Conservation (phyloP, 2,329 filamentous ascomycete genomes). For the Amphichorda felina region DNA sequence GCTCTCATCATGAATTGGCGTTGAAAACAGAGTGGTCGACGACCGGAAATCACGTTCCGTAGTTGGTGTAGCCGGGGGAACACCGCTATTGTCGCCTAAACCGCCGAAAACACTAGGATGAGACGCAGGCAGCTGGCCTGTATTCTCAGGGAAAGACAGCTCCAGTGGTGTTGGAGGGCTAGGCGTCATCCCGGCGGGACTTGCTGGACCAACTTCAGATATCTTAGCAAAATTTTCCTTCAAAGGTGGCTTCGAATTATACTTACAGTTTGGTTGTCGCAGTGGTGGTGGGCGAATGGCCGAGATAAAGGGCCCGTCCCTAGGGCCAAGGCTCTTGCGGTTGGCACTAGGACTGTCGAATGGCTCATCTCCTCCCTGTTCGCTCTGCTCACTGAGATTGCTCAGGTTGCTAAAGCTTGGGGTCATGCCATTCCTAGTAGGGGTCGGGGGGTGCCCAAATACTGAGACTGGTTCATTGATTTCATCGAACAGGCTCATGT, state of each 20-base stretch:
- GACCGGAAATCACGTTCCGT: slow-evolving; percentile 38
- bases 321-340: slow-evolving; percentile 24
- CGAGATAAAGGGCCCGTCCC: slow-evolving; percentile 27
- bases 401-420: slow-evolving; percentile 26
- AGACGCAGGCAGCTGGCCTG: slow-evolving; percentile 74
- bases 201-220: slow-evolving; percentile 39
- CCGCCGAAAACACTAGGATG: slow-evolving; percentile 29
- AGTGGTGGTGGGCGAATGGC: slow-evolving; percentile 22
- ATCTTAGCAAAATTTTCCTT: slow-evolving; percentile 40
- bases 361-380: slow-evolving; percentile 22
- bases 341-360: slow-evolving; percentile 36
- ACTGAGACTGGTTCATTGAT: neutral
- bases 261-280: slow-evolving; percentile 34
- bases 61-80: slow-evolving; percentile 71
- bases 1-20: slow-evolving; percentile 57
- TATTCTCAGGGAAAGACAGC: slow-evolving; percentile 61
- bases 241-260: slow-evolving; percentile 10
- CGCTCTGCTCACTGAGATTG: slow-evolving; percentile 11
- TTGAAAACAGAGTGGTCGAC: slow-evolving; percentile 46
- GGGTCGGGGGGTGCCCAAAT: slow-evolving; percentile 65
- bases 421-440: slow-evolving; percentile 59
- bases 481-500: neutral
- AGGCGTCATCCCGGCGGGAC: slow-evolving; percentile 44
- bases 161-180: slow-evolving; percentile 75
- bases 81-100: slow-evolving; percentile 22